Evolutionary conservation across 163 green algal species (phyloP).

Genomic region (Coccomyxa subellipsoidea): DNA sequence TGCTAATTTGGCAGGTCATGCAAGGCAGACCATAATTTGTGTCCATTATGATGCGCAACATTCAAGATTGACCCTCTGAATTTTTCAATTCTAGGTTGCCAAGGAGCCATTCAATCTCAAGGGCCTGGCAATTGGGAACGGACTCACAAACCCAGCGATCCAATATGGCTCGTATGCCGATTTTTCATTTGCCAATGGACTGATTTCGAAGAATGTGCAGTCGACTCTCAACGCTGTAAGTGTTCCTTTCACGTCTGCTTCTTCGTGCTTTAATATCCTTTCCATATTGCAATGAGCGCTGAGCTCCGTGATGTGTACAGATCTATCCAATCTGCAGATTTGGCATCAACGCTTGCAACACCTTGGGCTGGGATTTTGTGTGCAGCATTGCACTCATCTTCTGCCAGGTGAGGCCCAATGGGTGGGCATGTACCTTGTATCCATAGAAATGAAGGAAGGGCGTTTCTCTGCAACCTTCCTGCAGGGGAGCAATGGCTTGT

Average conservation of each 20-base stretch:
- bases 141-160: slow-evolving; percentile 82
- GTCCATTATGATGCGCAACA: too few relatives aligned
- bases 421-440: too few relatives aligned
- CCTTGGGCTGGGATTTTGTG: slow-evolving; percentile 36
- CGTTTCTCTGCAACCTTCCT: too few relatives aligned
- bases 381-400: slow-evolving; percentile 72
- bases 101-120: slow-evolving; percentile 63
- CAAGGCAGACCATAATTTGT: too few relatives aligned
- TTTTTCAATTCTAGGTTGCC: neutral
- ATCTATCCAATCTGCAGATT: slow-evolving; percentile 58
- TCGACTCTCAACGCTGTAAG: neutral
- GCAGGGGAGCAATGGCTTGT: neutral
- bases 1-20: neutral
- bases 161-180: slow-evolving; percentile 64
- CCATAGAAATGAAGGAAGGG: too few relatives aligned
- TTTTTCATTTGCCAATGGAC: slow-evolving; percentile 70
- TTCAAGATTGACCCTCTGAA: too few relatives aligned
- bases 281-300: too few relatives aligned
- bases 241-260: neutral
- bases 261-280: too few relatives aligned
- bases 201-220: slow-evolving; percentile 59
- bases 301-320: neutral
- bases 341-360: slow-evolving; percentile 62
- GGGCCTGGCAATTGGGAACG: slow-evolving; percentile 91
- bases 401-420: slow-evolving; percentile 53